These are phyloP conservation scores for Plasmodium fragile DNA, from an alignment of 169 alveolate genomes.

Conservation along the genomic window DNA sequence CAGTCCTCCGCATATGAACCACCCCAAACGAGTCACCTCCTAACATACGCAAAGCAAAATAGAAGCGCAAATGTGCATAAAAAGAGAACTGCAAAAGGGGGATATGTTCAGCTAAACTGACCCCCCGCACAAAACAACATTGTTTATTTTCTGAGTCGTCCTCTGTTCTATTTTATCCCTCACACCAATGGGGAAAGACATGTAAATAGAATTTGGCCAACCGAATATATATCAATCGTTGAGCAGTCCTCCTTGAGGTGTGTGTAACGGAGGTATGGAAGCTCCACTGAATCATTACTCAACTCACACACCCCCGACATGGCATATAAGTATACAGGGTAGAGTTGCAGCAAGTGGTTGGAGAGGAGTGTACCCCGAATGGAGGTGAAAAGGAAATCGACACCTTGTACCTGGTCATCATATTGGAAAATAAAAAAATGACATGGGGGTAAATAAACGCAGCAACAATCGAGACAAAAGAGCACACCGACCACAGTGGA, in stretches of 20 bases:
- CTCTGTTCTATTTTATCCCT: neutral
- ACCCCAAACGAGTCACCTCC: neutral
- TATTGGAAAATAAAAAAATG: neutral
- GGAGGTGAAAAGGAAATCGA: neutral
- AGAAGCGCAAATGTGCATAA: neutral
- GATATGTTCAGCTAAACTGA: neutral
- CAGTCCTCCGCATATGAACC: neutral
- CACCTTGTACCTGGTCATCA: neutral
- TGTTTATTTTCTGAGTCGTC: neutral
- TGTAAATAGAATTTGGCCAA: neutral
- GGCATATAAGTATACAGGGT: neutral
- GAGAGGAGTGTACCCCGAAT: neutral
- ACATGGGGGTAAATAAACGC: neutral
- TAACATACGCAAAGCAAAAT: neutral
- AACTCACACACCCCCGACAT: neutral
- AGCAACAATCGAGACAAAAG: neutral
- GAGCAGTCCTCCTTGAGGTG: neutral
- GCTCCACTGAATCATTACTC: neutral
- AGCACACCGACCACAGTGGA: neutral
- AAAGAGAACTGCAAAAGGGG: neutral
- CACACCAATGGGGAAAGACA: neutral
- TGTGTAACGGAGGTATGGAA: neutral
- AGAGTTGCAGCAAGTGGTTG: neutral
- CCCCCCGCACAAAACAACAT: neutral
- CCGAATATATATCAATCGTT: neutral